Conservation (phyloP, 345 rosid species). For the Microcos paniculata region DNA sequence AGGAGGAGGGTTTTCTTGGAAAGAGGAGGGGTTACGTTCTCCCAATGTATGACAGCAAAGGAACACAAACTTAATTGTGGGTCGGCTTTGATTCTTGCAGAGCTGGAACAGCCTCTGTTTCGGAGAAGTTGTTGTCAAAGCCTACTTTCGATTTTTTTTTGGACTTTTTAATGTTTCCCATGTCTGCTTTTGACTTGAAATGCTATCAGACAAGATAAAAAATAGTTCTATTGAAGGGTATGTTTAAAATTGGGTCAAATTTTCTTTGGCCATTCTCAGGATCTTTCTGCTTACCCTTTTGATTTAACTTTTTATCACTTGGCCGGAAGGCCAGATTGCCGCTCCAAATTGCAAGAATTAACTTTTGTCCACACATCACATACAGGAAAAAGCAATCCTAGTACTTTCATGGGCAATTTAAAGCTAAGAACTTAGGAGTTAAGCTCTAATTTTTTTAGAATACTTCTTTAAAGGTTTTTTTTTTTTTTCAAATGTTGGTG, state of each 20-base stretch:
- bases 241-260: too few species aligned
- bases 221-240: too few species aligned
- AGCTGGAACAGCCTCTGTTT: background rate
- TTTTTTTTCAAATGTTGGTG: background rate
- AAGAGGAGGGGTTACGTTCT: conserved; percentile 22
- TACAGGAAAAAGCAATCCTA: too few species aligned
- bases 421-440: background rate
- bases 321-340: background rate
- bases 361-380: background rate
- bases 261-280: background rate
- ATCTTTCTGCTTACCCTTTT: background rate
- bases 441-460: background rate
- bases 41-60: conserved; percentile 30
- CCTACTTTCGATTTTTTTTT: background rate
- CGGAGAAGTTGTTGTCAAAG: conserved; percentile 14
- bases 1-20: conserved; percentile 26
- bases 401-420: background rate
- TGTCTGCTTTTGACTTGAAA: background rate
- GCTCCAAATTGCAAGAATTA: background rate
- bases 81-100: conserved; percentile 24
- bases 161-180: background rate
- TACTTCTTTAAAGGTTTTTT: too few species aligned
- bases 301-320: background rate
- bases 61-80: conserved; percentile 22
- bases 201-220: background rate